These are phyloP conservation scores for Tricholoma terreum DNA, from an alignment of 768 basidiomycete species.

Conservation along the genomic window DNA sequence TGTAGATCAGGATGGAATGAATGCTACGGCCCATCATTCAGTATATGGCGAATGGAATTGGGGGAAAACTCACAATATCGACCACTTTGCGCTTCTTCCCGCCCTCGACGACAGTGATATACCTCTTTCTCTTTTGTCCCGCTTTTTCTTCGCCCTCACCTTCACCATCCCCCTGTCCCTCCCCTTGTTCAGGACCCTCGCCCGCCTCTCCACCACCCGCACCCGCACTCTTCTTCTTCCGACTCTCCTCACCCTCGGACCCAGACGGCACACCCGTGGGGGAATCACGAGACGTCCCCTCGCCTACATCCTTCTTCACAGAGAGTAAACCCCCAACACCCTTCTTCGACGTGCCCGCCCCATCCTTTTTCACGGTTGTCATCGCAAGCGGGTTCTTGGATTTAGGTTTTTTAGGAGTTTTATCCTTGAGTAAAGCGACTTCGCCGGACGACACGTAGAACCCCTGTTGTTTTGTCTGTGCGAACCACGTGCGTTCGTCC, in stretches of 20 bases:
- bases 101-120: constrained; percentile 48
- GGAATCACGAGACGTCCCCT: neutral
- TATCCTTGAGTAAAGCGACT: constrained; percentile 83
- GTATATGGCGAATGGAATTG: no score
- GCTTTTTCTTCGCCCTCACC: constrained; percentile 30
- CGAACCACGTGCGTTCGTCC: constrained; percentile 89
- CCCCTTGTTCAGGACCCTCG: no score
- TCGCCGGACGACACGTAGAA: constrained; percentile 91
- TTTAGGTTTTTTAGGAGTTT: constrained; percentile 71
- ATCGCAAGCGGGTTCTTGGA: constrained; percentile 48
- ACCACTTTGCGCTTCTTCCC: constrained; percentile 73
- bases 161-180: neutral
- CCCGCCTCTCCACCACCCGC: neutral
- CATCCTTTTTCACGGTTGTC: constrained; percentile 7
- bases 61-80: constrained; percentile 47
- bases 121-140: constrained; percentile 54
- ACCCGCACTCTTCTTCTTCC: constrained; percentile 9
- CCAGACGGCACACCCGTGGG: neutral
- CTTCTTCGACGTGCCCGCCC: constrained; percentile 1
- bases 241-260: neutral
- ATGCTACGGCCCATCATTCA: no score
- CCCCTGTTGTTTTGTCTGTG: constrained; percentile 87
- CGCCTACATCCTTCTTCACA: neutral
- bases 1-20: constrained; percentile 75
- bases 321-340: neutral